These are phyloP conservation scores for Amylostereum areolatum DNA, from an alignment of 1,284 basidiomycete genomes.

Conservation along the genomic window DNA sequence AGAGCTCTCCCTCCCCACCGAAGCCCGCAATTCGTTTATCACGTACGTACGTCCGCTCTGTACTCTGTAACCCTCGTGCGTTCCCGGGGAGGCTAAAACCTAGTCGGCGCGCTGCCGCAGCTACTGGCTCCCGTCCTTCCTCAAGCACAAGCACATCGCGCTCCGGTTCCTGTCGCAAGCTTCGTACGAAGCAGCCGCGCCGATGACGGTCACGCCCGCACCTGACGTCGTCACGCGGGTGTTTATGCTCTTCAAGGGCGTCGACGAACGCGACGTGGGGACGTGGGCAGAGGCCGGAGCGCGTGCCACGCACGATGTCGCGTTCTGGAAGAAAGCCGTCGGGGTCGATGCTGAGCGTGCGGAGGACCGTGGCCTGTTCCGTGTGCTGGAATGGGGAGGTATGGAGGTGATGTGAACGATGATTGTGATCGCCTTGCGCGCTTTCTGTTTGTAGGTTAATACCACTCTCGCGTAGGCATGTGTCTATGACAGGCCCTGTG, in stretches of 20 bases:
- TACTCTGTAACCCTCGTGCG: background rate
- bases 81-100: background rate
- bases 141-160: constrained; percentile 33
- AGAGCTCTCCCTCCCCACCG: constrained; percentile 30
- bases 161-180: constrained; percentile 39
- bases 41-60: constrained; percentile 16
- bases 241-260: constrained; percentile 40
- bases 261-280: constrained; percentile 18
- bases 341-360: constrained; percentile 18
- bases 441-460: no score
- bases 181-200: constrained; percentile 32
- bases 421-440: no score
- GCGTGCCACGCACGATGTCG: constrained; percentile 13
- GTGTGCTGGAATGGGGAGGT: constrained; percentile 33
- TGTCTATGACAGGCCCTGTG: no score
- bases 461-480: no score
- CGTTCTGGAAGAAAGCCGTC: constrained; percentile 18
- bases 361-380: constrained; percentile 19
- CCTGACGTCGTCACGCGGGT: constrained; percentile 39
- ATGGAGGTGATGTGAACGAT: no score
- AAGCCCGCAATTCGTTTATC: constrained; percentile 39
- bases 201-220: constrained; percentile 27
- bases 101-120: no score
- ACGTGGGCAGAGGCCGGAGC: constrained; percentile 16
- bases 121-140: constrained; percentile 38